These are phyloP conservation scores for Echinochloa phyllopogon DNA, from an alignment of 176 grass and related monocot species.

Conservation along the genomic window DNA sequence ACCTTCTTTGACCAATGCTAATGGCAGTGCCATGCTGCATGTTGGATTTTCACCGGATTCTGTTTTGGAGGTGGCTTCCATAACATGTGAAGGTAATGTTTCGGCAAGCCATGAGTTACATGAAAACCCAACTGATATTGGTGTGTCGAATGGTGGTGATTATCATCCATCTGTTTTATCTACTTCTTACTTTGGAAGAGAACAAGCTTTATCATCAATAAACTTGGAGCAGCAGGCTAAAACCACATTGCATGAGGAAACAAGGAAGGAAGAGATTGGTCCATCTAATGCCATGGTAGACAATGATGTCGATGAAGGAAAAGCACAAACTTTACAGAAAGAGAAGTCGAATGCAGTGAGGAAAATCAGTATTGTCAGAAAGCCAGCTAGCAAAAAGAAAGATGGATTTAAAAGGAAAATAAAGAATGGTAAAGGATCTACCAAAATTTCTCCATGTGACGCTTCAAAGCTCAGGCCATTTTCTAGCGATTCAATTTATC, in stretches of 20 bases:
- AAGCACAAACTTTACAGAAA: slow-evolving; percentile 38
- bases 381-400: slow-evolving; percentile 51
- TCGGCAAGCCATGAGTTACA: slow-evolving; percentile 45
- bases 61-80: slow-evolving; percentile 61
- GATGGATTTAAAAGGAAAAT: slow-evolving; percentile 41
- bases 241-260: slow-evolving; percentile 39
- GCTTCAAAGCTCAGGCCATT: slow-evolving; percentile 35
- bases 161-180: slow-evolving; percentile 36
- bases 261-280: slow-evolving; percentile 26
- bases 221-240: slow-evolving; percentile 39
- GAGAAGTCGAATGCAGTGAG: slow-evolving; percentile 29
- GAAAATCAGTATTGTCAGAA: slow-evolving; percentile 49
- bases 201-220: slow-evolving; percentile 38
- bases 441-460: slow-evolving; percentile 38
- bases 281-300: slow-evolving; percentile 23
- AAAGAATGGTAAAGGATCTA: slow-evolving; percentile 36
- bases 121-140: slow-evolving; percentile 31
- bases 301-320: slow-evolving; percentile 45
- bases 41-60: slow-evolving; percentile 89
- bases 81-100: slow-evolving; percentile 51
- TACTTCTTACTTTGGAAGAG: slow-evolving; percentile 31
- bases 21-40: slow-evolving; percentile 40
- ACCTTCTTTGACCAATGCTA: slow-evolving; percentile 43
- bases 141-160: slow-evolving; percentile 28
- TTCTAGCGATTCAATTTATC: slow-evolving; percentile 40